Percentiles rank a stretch among this genome's conserved stretches.
Conservation (phyloP, 495 filamentous ascomycete species). For the Annulohypoxylon nitens region DNA sequence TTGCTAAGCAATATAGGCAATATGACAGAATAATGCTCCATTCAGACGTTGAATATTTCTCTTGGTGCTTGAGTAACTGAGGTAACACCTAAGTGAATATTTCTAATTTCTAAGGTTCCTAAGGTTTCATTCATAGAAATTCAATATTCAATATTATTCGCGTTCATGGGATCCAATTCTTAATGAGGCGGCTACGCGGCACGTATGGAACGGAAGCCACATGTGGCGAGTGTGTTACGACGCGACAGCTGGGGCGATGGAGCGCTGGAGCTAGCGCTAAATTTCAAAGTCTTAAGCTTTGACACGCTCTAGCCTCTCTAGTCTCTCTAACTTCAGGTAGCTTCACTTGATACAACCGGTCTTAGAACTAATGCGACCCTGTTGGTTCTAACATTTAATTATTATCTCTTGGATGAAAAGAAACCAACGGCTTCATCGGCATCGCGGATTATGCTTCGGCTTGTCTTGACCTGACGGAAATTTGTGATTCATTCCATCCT, state of each 20-base stretch:
- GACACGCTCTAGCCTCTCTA: not conserved
- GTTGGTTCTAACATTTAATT: conserved; percentile 1
- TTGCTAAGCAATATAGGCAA: not conserved
- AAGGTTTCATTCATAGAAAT: not conserved
- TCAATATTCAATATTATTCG: not conserved
- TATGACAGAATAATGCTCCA: not conserved
- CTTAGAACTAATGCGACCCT: conserved; percentile 28
- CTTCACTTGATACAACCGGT: conserved; percentile 35
- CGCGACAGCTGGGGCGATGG: not conserved
- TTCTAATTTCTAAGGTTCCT: conserved; percentile 6
- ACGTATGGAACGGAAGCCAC: conserved; percentile 16
- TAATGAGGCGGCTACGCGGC: not conserved
- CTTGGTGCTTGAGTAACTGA: conserved; percentile 16
- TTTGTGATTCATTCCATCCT: conserved; percentile 16
- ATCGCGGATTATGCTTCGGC: not conserved
- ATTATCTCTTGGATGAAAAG: not conserved
- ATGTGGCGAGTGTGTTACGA: conserved; percentile 12
- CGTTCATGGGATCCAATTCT: not conserved
- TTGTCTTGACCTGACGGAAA: not conserved
- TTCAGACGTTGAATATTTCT: not conserved
- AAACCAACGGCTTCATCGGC: not conserved
- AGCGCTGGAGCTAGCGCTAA: not conserved
- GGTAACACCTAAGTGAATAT: not conserved
- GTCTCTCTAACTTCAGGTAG: not conserved
- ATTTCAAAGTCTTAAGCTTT: conserved; percentile 10